Conservation (phyloP, 345 rosid species). For the Populus simonii region DNA sequence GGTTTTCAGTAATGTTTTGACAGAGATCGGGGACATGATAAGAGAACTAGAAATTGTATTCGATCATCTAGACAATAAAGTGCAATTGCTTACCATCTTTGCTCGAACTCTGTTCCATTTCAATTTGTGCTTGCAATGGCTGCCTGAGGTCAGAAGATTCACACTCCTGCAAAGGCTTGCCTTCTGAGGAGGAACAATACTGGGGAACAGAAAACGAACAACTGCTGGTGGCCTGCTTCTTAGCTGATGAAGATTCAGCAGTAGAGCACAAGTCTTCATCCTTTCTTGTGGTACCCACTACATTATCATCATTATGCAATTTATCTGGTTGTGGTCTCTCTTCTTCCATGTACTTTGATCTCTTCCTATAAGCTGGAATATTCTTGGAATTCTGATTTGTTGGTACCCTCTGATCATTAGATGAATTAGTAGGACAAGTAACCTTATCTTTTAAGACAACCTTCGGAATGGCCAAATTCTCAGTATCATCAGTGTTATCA, state of each 20-base stretch:
- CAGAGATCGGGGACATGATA: neutral
- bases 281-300: conserved; percentile 31
- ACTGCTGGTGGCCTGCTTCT: conserved; percentile 42
- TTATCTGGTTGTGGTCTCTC: conserved; percentile 12
- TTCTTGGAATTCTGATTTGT: conserved; percentile 31
- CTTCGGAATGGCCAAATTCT: conserved; percentile 30
- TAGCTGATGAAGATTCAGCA: conserved; percentile 64
- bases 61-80: neutral
- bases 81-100: conserved; percentile 31
- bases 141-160: conserved; percentile 39
- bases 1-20: neutral
- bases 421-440: conserved; percentile 46
- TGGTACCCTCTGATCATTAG: conserved; percentile 83
- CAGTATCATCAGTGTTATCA: conserved; percentile 55
- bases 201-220: conserved; percentile 64
- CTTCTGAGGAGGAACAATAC: conserved; percentile 45
- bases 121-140: conserved; percentile 28
- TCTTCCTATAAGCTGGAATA: conserved; percentile 42
- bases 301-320: conserved; percentile 11
- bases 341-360: conserved; percentile 45
- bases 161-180: conserved; percentile 39
- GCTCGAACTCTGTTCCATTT: conserved; percentile 29
- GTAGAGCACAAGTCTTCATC: conserved; percentile 64
- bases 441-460: conserved; percentile 38
- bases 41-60: neutral